Evolutionary conservation across 2,329 filamentous ascomycete species (phyloP).

Genomic region (Aspergillus carbonarius): DNA sequence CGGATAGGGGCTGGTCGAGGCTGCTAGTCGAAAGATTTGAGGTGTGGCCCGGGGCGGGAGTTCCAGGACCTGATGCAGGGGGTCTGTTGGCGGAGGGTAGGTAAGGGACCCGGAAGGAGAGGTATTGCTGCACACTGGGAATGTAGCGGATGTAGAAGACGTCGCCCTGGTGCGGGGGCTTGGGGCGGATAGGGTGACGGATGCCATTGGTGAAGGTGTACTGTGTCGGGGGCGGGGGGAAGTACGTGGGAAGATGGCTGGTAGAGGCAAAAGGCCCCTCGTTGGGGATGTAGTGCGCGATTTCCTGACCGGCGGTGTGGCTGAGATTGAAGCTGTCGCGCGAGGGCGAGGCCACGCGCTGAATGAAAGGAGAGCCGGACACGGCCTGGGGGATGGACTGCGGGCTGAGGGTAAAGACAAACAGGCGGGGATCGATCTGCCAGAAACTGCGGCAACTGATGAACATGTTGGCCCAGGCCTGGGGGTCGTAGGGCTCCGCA

Average conservation of each 20-base stretch:
- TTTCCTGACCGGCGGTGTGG: slow-evolving; percentile 10
- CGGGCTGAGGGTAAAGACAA: slow-evolving; percentile 80
- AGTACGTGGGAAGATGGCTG: slow-evolving; percentile 87
- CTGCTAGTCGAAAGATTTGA: slow-evolving; percentile 36
- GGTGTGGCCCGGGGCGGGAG: slow-evolving; percentile 27
- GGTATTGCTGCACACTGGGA: slow-evolving; percentile 75
- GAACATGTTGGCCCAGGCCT: slow-evolving; percentile 78
- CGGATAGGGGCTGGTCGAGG: slow-evolving; percentile 43
- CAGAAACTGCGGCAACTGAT: slow-evolving; percentile 80
- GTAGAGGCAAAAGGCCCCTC: slow-evolving; percentile 39
- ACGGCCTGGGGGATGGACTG: slow-evolving; percentile 50
- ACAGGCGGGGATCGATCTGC: slow-evolving; percentile 84
- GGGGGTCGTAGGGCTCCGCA: slow-evolving; percentile 54
- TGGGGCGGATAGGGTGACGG: slow-evolving; percentile 82
- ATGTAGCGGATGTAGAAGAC: slow-evolving; percentile 88
- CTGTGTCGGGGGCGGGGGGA: slow-evolving; percentile 77
- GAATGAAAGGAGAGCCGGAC: slow-evolving; percentile 48
- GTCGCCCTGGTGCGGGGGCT: slow-evolving; percentile 85
- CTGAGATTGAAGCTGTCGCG: slow-evolving; percentile 27
- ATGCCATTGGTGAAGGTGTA: slow-evolving; percentile 76
- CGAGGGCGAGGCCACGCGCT: slow-evolving; percentile 53
- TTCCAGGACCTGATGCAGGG: slow-evolving; percentile 10
- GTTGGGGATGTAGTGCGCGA: slow-evolving; percentile 27
- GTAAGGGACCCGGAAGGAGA: slow-evolving; percentile 82
- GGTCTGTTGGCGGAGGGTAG: slow-evolving; percentile 56